A percentile compares a stretch with the other conserved stretches of the same genome.
These are phyloP conservation scores for Rhodotorula sp. DNA, from an alignment of 1,284 basidiomycete species.

Conservation along the genomic window DNA sequence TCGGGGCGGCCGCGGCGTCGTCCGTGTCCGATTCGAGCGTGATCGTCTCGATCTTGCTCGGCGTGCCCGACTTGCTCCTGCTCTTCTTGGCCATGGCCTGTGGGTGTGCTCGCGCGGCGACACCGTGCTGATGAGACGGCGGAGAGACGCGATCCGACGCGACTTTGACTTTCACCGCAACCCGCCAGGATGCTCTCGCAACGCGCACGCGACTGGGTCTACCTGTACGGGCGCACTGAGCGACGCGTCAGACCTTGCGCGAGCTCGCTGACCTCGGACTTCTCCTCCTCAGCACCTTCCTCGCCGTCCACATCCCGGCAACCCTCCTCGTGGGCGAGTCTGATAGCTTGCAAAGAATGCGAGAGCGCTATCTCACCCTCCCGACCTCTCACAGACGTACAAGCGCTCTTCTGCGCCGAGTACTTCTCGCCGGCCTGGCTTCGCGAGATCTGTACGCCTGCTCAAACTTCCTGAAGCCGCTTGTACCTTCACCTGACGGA, in stretches of 20 bases:
- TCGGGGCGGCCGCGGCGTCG: not conserved
- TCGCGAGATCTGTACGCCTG: slow-evolving; percentile 23
- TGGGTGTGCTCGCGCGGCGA: not conserved
- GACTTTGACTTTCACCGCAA: not conserved
- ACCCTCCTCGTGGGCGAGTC: slow-evolving; percentile 58
- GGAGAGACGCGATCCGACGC: not conserved
- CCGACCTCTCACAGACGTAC: slow-evolving; percentile 57
- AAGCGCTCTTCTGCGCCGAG: slow-evolving; percentile 63
- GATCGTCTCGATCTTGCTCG: slow-evolving; percentile 4
- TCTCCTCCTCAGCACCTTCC: slow-evolving; percentile 21
- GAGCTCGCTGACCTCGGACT: not conserved
- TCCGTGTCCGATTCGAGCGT: not conserved
- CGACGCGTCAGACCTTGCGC: not conserved
- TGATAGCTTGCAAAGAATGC: not conserved
- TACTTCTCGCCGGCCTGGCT: slow-evolving; percentile 48
- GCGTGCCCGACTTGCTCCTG: not conserved
- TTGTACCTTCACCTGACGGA: slow-evolving; percentile 26
- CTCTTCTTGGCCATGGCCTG: not conserved
- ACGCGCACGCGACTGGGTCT: slow-evolving; percentile 27
- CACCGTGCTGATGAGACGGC: not conserved
- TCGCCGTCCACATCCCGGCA: slow-evolving; percentile 62
- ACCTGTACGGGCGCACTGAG: slow-evolving; percentile 10
- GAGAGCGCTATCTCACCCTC: not conserved
- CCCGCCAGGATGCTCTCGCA: slow-evolving; percentile 4
- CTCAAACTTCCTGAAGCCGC: no score